Evolutionary conservation across 352 stramenopile species (phyloP), one percentile per base, ranked within the genome.

Genomic region (Phytophthora rubi): DNA sequence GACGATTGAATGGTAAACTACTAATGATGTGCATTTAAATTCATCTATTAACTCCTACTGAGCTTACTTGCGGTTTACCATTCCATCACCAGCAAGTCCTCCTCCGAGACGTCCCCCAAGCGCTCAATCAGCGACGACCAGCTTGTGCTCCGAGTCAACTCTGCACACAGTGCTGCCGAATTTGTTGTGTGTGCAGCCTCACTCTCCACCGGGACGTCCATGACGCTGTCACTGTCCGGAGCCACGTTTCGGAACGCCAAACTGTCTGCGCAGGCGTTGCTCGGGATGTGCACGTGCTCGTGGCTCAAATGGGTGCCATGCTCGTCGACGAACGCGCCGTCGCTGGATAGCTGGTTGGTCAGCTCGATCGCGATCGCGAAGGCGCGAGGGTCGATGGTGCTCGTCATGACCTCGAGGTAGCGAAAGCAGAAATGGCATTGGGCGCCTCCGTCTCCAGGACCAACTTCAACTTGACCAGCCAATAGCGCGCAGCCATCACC

Each of bases 311-410:
- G 6, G 9, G 23, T 10, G 28, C 42, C 16, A 16, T 21, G 35
- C 2, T 71, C 56, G 21, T 71, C 64, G n/a, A 71, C 64, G 39
- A 71, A 71, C 32, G 18, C 37, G n/a, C 64, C 64, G 39, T 71
- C 57, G 39, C 37, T 71, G 3, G 64, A 71, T n/a, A 71, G 21
- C 64, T 71, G 64, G 49, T 35, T 57, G 39, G 64, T 37, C 37
- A 71, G 48, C 49, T 66, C 57, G 1, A 71, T 71, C 35, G 57
- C 64, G 10, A 71, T 64, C 39, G 48, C 49, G 13, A 71, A 66
- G 6, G 64, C 64, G 56, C 44, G 64, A 9, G 57, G 49, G 33
- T 71, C 56, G 12, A 71, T 49, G 35, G 23, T 49, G 32, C 39
- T 65, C 28, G 56, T 48, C 63, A 70, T 70, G 18, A n/a, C 21